phyloP scores from a whole-genome alignment of 2,329 filamentous ascomycete genomes.

The Verticillium nubilum region DNA sequence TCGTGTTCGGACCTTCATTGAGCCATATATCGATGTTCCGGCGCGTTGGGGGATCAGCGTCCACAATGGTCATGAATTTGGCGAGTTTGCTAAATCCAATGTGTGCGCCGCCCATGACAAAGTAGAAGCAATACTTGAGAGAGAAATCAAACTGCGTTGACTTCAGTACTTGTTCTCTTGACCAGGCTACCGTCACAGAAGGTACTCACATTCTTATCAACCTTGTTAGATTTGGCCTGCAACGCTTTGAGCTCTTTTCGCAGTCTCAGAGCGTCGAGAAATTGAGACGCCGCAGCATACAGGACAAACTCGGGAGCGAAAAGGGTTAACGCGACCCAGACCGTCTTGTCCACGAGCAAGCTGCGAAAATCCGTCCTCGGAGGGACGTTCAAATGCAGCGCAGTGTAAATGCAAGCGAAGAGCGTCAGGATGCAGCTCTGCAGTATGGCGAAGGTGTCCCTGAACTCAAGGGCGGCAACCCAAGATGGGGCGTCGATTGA shows the following conservation, averaged over 20 bases:
- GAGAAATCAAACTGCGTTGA: constrained; percentile 1
- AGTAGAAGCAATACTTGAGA: constrained; percentile 20
- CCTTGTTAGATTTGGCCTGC: not conserved
- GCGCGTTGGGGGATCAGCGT: not conserved
- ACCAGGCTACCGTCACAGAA: not conserved
- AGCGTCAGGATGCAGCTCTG: constrained; percentile 27
- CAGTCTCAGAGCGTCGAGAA: constrained; percentile 2
- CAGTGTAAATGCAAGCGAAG: constrained; percentile 27
- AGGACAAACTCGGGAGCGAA: constrained; percentile 26
- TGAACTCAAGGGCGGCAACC: constrained; percentile 12
- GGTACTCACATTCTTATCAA: not conserved
- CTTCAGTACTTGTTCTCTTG: not conserved
- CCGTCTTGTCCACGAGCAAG: constrained; percentile 12
- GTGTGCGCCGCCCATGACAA: constrained; percentile 22
- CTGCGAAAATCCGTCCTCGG: constrained; percentile 3
- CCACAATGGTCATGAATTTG: too few species aligned
- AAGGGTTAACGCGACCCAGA: constrained; percentile 23
- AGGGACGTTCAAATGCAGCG: constrained; percentile 31
- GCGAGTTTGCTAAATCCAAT: not conserved
- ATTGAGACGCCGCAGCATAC: constrained; percentile 14
- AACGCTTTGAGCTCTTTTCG: constrained; percentile 6
- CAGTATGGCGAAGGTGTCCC: constrained; percentile 25
- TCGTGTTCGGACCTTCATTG: not conserved
- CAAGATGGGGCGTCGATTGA: not conserved
- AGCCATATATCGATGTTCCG: not conserved